These are phyloP conservation scores for Chaetomium tenue DNA, from an alignment of 495 filamentous ascomycete genomes.

Conservation along the genomic window DNA sequence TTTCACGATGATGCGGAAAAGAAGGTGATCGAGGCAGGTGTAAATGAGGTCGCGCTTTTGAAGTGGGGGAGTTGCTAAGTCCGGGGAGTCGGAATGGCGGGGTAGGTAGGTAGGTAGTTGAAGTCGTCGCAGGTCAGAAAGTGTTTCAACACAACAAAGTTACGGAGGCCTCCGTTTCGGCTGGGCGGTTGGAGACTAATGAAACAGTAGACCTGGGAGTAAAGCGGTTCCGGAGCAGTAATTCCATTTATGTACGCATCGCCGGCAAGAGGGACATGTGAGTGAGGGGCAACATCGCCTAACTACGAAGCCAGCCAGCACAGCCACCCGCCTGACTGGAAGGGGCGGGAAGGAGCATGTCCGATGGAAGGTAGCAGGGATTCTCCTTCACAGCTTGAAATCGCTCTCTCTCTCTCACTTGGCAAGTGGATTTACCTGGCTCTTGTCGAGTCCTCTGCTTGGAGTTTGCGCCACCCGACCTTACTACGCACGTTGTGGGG, in stretches of 20 bases:
- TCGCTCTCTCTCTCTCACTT: background rate
- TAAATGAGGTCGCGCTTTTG: background rate
- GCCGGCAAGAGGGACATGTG: background rate
- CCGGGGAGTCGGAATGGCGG: background rate
- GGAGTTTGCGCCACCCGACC: background rate
- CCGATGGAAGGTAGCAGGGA: background rate
- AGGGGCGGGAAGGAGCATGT: background rate
- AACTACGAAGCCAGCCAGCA: background rate
- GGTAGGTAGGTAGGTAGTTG: background rate
- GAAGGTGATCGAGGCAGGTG: background rate
- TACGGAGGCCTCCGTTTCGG: constrained; percentile 7
- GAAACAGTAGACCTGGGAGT: background rate
- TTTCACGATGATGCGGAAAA: no score
- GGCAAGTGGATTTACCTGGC: background rate
- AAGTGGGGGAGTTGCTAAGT: background rate
- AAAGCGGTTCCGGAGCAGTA: background rate
- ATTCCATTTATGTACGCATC: background rate
- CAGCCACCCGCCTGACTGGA: constrained; percentile 1
- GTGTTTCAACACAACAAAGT: constrained; percentile 21
- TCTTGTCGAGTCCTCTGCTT: no score
- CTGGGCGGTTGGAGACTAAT: background rate
- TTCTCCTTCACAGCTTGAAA: background rate
- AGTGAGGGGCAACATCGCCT: background rate
- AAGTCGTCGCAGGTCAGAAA: constrained; percentile 11
- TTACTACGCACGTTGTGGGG: no score